Conservation (phyloP, 805 yeast genomes). For the Candida fluviatilis region DNA sequence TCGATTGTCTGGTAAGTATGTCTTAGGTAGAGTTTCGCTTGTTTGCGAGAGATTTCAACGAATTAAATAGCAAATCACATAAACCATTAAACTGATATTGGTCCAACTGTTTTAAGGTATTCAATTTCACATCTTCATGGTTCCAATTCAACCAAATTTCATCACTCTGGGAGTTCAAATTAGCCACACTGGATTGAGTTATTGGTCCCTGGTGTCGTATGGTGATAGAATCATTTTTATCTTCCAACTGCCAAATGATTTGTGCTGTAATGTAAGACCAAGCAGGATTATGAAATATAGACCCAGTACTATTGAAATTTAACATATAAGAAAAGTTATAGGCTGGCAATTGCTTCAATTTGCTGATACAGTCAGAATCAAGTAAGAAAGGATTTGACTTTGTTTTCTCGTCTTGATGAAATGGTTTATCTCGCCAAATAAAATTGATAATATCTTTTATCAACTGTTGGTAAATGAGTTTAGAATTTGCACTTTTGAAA, state of each 20-base stretch:
- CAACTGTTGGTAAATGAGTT: conserved; percentile 42
- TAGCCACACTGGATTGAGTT: conserved; percentile 37
- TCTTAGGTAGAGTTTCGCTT: conserved; percentile 4
- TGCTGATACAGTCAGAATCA: conserved; percentile 27
- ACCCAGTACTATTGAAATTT: conserved; percentile 20
- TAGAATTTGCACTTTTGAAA: conserved; percentile 18
- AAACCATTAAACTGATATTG: conserved; percentile 45
- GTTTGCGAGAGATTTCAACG: conserved; percentile 46
- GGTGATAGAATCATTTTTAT: conserved; percentile 23
- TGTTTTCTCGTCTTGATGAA: conserved; percentile 26
- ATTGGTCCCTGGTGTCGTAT: conserved; percentile 51
- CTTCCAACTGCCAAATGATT: conserved; percentile 46
- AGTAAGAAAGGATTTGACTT: conserved; percentile 35
- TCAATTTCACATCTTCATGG: conserved; percentile 44
- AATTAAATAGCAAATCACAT: conserved; percentile 47
- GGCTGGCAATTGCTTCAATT: conserved; percentile 23
- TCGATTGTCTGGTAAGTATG: too few relatives aligned
- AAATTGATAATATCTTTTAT: conserved; percentile 54
- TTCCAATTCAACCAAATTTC: conserved; percentile 34
- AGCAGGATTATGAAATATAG: conserved; percentile 49
- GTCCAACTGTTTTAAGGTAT: conserved; percentile 41
- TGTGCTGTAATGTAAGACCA: conserved; percentile 43
- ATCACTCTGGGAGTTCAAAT: conserved; percentile 22
- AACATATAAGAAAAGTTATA: conserved; percentile 23
- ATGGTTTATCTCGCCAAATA: conserved; percentile 53